Evolutionary conservation across 2,329 filamentous ascomycete species (phyloP), one percentile per base, ranked within the genome.

Genomic region (Clonostachys sp.): DNA sequence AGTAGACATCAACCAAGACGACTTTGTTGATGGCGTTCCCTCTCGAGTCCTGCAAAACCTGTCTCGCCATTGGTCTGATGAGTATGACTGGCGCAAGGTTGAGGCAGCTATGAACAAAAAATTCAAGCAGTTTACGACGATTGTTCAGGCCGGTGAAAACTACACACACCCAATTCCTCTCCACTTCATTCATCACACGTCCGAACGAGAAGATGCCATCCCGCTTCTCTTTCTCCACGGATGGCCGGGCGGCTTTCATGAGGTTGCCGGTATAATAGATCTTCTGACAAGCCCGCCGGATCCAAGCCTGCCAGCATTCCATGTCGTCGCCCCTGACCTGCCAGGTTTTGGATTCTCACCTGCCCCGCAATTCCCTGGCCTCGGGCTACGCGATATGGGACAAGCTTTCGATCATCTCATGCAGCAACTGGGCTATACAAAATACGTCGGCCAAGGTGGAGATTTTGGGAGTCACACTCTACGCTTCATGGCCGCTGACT

Each of bases 311-410:
- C 68, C 65, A 16, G 63, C 71, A 4, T 77, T 74, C 56, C 70
- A 77, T 51, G 61, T 77, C 34, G 65, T 78, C 3, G 69, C 68
- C 0, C 74, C 74, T 5, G 68, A 65, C 6, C 53, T 69, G 3
- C 70, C 71, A 0, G 71, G 70, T 17, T 76, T 64, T 49, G 72
- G 65, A 10, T 75, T 74, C 53, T 72, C 67, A 1, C 58, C 62
- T 16, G 51, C 53, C 3, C 50, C 55, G 14, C 49, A 17, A 2
- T 42, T 47, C 42, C 20, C 50, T 5, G 51, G 50, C 8, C 30
- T 56, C 5, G 51, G 51, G 12, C 45, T 49, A 3, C 36, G 42
- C 4, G 38, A 53, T 43, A 48, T 51, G 13, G 54, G 42, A 4
- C 41, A 35, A 6, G 51, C 48, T 5, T 50, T 56, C 38, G 45